phyloP scores from a whole-genome alignment of 1,139 yeast genomes.

The Nakaseomyces bracarensis region DNA sequence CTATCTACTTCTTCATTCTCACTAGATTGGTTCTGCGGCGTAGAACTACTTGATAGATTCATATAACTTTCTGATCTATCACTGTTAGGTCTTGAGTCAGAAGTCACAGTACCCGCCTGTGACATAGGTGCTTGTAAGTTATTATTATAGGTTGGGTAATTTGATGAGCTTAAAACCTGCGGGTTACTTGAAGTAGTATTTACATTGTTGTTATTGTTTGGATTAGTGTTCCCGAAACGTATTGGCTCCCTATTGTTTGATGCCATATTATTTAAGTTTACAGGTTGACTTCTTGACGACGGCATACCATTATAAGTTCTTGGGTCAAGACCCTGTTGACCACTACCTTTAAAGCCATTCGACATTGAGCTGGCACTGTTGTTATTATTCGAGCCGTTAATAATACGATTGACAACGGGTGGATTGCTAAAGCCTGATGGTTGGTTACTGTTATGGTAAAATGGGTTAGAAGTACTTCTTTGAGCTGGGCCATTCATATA shows the following conservation, averaged over 20 bases:
- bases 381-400: neutral
- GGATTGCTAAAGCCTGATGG: neutral
- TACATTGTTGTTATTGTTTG: neutral
- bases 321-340: neutral
- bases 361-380: neutral
- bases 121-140: conserved; percentile 4
- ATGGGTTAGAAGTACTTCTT: conserved; percentile 4
- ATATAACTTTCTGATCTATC: conserved; percentile 5
- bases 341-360: neutral
- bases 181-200: neutral
- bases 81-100: conserved; percentile 2
- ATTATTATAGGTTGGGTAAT: neutral
- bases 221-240: conserved; percentile 1
- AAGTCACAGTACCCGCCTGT: conserved; percentile 6
- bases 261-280: neutral
- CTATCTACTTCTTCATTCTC: conserved; percentile 8
- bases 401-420: conserved; percentile 6
- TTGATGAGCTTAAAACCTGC: neutral
- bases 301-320: conserved; percentile 1
- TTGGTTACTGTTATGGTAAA: neutral
- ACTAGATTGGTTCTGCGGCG: conserved; percentile 8
- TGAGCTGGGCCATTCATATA: neutral
- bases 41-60: conserved; percentile 4
- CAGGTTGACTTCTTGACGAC: conserved; percentile 1
- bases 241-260: conserved; percentile 1